Conservation (phyloP, 148 eudicot genomes). For the Rhododendron vialii region DNA sequence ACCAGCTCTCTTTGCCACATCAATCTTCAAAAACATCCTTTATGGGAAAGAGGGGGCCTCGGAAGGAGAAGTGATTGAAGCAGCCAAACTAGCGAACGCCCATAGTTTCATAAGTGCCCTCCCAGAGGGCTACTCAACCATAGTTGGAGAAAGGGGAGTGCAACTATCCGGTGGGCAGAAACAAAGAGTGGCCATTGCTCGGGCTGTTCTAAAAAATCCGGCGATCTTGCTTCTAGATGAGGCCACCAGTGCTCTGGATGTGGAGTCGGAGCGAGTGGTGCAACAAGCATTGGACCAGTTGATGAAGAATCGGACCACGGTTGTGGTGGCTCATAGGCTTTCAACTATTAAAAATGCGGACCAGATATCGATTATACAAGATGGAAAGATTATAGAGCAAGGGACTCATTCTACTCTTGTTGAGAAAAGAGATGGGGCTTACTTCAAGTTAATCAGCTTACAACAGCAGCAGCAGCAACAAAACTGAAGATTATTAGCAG, state of each 20-base stretch:
- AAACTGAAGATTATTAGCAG: too few relatives aligned
- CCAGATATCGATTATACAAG: slow-evolving; percentile 79
- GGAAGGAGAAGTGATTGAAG: slow-evolving; percentile 74
- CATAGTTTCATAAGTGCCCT: slow-evolving; percentile 84
- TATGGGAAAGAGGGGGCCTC: slow-evolving; percentile 89
- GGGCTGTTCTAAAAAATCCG: slow-evolving; percentile 80
- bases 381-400: slow-evolving; percentile 81
- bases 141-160: slow-evolving; percentile 88
- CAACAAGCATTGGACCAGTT: slow-evolving; percentile 82
- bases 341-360: slow-evolving; percentile 83
- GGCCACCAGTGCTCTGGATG: slow-evolving; percentile 84
- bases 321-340: slow-evolving; percentile 84
- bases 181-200: slow-evolving; percentile 92
- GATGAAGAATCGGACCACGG: slow-evolving; percentile 83
- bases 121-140: slow-evolving; percentile 90
- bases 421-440: slow-evolving; percentile 17
- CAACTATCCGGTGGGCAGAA: slow-evolving; percentile 96
- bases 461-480: too few relatives aligned
- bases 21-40: slow-evolving; percentile 85
- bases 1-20: slow-evolving; percentile 87
- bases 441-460: background rate
- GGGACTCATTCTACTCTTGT: slow-evolving; percentile 33
- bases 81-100: slow-evolving; percentile 86
- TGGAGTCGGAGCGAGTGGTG: slow-evolving; percentile 84
- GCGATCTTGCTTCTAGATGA: slow-evolving; percentile 77